Evolutionary conservation across 1,284 basidiomycete genomes (phyloP), one percentile per base, ranked within the genome.

Genomic region (Termitomyces sp.): DNA sequence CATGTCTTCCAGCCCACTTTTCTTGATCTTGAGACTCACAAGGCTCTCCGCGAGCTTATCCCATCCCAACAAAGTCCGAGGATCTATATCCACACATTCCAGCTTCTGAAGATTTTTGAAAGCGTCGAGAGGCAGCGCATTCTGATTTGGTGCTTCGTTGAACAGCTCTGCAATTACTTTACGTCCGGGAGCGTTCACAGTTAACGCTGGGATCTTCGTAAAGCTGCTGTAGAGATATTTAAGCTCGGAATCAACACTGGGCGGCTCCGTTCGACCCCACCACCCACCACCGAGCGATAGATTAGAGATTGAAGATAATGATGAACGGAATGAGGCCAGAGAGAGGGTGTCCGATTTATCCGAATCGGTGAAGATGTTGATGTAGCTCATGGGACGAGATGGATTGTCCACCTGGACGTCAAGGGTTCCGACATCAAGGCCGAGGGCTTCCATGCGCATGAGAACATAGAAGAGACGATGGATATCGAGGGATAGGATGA

Each of bases 401-500:
- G 87, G 84, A 58, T 74, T 79, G 63, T 87, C 80, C 53, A 92
- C 74, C 40, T 78, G 80, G 57, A 90, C 82, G 67, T 96, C 93
- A 54, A 96, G 78, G n/a, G 86, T 82, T 50, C 92, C 93, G 34
- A 90, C 79, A 49, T 82, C 72, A 53, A 91, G 73, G 13, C 84
- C 86, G 34, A 91, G 70, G 2, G 82, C 90, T 69, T 96, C 92
- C 61, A 94, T 79, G 44, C 91, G 87, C 71, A 94, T 87, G 54
- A 96, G 80, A 59, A 93, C 71, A 70, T 94, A 96, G 78, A 90
- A 92, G 10, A 96, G 80, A 63, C 89, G 91, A 67, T 93, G 90
- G 15, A 81, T 82, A 69, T 94, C 90, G 61, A 90, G 79, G 7
- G 80, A 69, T 46, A 94, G 80, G 10, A 86, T 72, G 38, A 88